Evolutionary conservation across 768 basidiomycete species (phyloP).

Genomic region (Mycena epipterygia): DNA sequence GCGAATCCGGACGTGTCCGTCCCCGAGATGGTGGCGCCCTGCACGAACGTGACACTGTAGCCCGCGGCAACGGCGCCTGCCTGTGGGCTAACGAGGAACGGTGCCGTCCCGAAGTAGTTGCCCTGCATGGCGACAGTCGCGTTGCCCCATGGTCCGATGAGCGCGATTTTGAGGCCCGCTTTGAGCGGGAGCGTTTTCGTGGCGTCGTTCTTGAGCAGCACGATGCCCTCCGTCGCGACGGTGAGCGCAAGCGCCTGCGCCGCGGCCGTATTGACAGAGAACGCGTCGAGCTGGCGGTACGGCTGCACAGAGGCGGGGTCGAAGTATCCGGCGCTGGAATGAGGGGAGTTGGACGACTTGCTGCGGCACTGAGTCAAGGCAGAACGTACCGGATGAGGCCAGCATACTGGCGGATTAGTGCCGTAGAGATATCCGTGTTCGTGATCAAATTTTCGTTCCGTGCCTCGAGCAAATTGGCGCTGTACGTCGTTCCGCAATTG

Average conservation of each 20-base stretch:
- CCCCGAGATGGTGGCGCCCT: conserved; percentile 55
- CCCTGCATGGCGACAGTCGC: conserved; percentile 70
- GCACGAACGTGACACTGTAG: conserved; percentile 57
- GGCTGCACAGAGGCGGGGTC: conserved; percentile 64
- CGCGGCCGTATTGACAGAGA: conserved; percentile 59
- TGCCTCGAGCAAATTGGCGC: conserved; percentile 59
- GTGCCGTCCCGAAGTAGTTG: conserved; percentile 69
- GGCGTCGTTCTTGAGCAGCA: conserved; percentile 74
- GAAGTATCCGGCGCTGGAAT: conserved; percentile 66
- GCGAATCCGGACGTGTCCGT: conserved; percentile 59
- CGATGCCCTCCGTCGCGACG: conserved; percentile 67
- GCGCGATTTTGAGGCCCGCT: conserved; percentile 61
- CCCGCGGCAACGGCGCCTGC: conserved; percentile 62
- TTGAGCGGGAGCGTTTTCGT: conserved; percentile 67
- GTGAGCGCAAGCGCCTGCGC: conserved; percentile 64
- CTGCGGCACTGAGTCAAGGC: conserved; percentile 18
- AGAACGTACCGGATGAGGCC: conserved; percentile 63
- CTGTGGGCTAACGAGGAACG: conserved; percentile 67
- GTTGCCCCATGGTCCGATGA: conserved; percentile 72
- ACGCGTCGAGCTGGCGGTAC: conserved; percentile 63
- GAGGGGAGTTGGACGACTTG: not conserved
- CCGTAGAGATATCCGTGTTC: conserved; percentile 56
- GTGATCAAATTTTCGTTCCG: conserved; percentile 62
- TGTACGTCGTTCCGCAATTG: conserved; percentile 66
- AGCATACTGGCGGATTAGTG: conserved; percentile 62